Percentiles rank a stretch among this genome's conserved stretches.
phyloP scores from a whole-genome alignment of 176 grass and related monocot genomes.

The Sorghum bicolor region Sorghum_bicolor_NCBIv3 NC_012870.2:79583001-79583500 shows the following conservation, averaged over 20 bases:
- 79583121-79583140: background rate
- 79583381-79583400: conserved; percentile 44
- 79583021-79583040: background rate
- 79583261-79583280: background rate
- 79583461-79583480: conserved; percentile 71
- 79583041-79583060: background rate
- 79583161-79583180: background rate
- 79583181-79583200: background rate
- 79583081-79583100: background rate
- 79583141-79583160: background rate
- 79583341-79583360: conserved; percentile 74
- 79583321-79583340: conserved; percentile 78
- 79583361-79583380: conserved; percentile 71
- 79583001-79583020: background rate
- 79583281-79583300: background rate
- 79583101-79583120: background rate
- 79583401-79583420: conserved; percentile 85
- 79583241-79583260: background rate
- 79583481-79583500: conserved; percentile 65
- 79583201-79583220: background rate
- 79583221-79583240: background rate
- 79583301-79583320: conserved; percentile 65
- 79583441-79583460: conserved; percentile 94
- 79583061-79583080: background rate
- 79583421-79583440: conserved; percentile 88